Conservation (phyloP, 257 asterid species). For the Solanum sejunctum region DNA sequence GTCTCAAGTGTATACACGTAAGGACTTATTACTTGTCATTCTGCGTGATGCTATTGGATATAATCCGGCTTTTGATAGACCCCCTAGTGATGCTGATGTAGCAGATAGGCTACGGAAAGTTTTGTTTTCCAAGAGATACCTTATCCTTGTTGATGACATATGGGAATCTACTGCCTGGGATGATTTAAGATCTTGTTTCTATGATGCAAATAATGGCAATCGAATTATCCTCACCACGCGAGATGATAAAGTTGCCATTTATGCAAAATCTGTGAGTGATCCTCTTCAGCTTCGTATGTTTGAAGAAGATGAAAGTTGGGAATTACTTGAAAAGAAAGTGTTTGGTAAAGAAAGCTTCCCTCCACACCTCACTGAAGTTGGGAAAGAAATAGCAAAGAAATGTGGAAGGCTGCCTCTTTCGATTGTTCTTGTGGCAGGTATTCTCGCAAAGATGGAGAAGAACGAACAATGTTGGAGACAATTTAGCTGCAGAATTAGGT, state of each 20-base stretch:
- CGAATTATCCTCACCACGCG: background rate
- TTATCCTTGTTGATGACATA: slow-evolving; percentile 3
- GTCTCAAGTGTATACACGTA: background rate
- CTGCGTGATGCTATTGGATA: background rate
- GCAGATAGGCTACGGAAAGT: background rate
- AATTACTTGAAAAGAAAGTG: background rate
- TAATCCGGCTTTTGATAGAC: background rate
- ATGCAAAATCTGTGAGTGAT: background rate
- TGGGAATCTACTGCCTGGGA: background rate
- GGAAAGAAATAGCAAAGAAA: background rate
- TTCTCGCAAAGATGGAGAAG: background rate
- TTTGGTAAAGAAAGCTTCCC: background rate
- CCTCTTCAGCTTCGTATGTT: background rate
- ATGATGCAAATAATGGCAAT: background rate
- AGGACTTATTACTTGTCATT: background rate
- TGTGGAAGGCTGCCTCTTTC: slow-evolving; percentile 6
- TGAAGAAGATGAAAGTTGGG: background rate
- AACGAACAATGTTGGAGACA: background rate
- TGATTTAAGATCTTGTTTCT: background rate
- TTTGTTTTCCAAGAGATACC: background rate
- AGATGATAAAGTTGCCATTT: background rate
- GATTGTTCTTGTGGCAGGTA: background rate
- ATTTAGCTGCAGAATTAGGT: background rate
- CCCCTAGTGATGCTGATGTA: background rate
- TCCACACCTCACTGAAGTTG: background rate